Percentiles rank a stretch among this genome's conserved stretches.
Conservation (phyloP, 2,329 filamentous ascomycete genomes). For the Cytospora schulzeri region DNA sequence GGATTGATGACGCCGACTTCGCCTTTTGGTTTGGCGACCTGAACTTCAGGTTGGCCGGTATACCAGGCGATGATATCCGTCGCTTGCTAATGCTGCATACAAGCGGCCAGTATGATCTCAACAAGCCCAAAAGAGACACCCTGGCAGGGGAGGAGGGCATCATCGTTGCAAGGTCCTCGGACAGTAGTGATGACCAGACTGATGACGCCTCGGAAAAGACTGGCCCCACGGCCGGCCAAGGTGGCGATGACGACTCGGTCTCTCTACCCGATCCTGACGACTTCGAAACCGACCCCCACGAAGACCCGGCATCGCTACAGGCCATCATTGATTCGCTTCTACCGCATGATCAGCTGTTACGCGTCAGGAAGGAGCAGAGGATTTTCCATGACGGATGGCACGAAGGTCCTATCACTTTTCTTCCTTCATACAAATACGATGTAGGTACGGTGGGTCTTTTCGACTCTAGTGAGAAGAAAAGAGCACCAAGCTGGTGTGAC, state of each 20-base stretch:
- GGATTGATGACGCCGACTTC: constrained; percentile 88
- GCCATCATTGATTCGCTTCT: constrained; percentile 85
- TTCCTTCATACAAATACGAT: constrained; percentile 98
- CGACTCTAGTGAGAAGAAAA: constrained; percentile 91
- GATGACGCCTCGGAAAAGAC: constrained; percentile 38
- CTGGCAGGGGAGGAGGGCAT: constrained; percentile 51
- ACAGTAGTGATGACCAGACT: constrained; percentile 51
- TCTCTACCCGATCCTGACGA: constrained; percentile 65
- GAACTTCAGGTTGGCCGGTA: constrained; percentile 87
- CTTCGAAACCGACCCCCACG: constrained; percentile 65
- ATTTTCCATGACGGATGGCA: constrained; percentile 90
- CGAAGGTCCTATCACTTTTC: constrained; percentile 83
- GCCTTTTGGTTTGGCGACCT: constrained; percentile 96
- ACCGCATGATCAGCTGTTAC: constrained; percentile 83
- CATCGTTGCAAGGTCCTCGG: constrained; percentile 47
- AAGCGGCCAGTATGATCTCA: constrained; percentile 71
- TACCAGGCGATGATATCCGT: constrained; percentile 89
- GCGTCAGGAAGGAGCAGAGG: constrained; percentile 73
- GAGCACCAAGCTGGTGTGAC: constrained; percentile 96
- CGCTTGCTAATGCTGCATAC: constrained; percentile 82
- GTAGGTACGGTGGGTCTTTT: constrained; percentile 90
- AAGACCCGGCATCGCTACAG: constrained; percentile 84
- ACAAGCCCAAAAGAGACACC: constrained; percentile 42
- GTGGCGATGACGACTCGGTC: constrained; percentile 43
- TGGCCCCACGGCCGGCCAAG: constrained; percentile 31